Evolutionary conservation across 768 basidiomycete genomes (phyloP).

Genomic region (Tulasnella sp.): DNA sequence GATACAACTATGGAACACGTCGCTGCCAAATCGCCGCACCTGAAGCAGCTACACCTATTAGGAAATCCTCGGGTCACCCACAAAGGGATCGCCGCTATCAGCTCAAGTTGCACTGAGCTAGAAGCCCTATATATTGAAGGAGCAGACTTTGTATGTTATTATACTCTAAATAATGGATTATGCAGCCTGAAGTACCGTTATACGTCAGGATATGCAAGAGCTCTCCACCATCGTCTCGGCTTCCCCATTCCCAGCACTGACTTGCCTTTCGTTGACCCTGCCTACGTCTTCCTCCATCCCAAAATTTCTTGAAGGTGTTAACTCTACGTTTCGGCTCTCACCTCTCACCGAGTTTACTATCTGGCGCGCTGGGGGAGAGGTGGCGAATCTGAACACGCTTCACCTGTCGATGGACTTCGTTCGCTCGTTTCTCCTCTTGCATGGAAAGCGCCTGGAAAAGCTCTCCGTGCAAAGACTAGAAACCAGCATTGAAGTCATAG

Average conservation of each 20-base stretch:
- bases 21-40: conserved; percentile 35
- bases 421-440: conserved; percentile 35
- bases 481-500: conserved; percentile 39
- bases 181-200: conserved; percentile 48
- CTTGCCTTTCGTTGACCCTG: conserved; percentile 2
- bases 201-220: conserved; percentile 26
- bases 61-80: conserved; percentile 65
- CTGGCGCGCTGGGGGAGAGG: conserved; percentile 38
- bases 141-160: background rate
- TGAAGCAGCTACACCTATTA: conserved; percentile 48
- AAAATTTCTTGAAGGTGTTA: conserved; percentile 37
- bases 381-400: conserved; percentile 22
- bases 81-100: conserved; percentile 40
- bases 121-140: conserved; percentile 48
- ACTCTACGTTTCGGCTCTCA: conserved; percentile 33
- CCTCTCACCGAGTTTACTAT: conserved; percentile 53
- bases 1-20: conserved; percentile 43
- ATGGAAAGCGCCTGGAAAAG: conserved; percentile 39
- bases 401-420: conserved; percentile 39
- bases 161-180: conserved; percentile 24
- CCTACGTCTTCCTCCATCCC: background rate
- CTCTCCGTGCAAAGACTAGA: conserved; percentile 57
- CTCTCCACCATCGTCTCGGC: background rate
- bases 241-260: background rate
- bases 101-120: conserved; percentile 39